Evolutionary conservation across 345 rosid species (phyloP), one percentile per base, ranked within the genome.

Genomic region (Alliaria petiolata): DNA sequence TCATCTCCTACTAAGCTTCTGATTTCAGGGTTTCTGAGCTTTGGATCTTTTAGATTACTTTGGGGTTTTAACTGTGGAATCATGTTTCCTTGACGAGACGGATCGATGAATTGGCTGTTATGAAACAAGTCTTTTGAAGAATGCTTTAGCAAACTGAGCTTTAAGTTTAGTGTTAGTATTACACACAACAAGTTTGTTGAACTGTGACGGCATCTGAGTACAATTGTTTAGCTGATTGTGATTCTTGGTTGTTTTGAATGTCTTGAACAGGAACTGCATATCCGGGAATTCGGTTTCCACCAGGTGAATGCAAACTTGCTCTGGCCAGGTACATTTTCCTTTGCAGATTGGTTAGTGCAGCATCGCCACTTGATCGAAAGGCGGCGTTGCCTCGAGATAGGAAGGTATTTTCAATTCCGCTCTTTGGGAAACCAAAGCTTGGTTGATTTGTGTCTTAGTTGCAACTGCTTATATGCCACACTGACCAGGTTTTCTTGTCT

Each of bases 281-380:
- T 95, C 57, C 78, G 91, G 31, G 99, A 95, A 69, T 95, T 91
- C 67, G 86, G 93, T 4, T 95, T 95, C 67, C 99, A 95, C 54
- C 86, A 85, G 79, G 76, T 89, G 73, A 95, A 95, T 87, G 99
- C 98, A 69, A 95, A 95, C 83, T 84, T 95, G 77, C 95, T 91
- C 7, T 95, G 99, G 99, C 99, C 99, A 0, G 97, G 99, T 74
- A 79, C 98, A 4, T 95, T 95, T 71, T 66, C 90, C 58, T 95
- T 95, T 79, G 90, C 96, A 2, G 93, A 91, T 77, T 91, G 99
- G 99, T 79, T 95, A 74, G 72, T 85, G 65, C 73, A 81, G 55
- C 79, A 89, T 62, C 66, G 47, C n/a, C 58, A 87, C 6, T 76
- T 67, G 47, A 53, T 95, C 26, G 70, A 80, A 69, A 86, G 83